A percentile compares a stretch with the other conserved stretches of the same genome.
phyloP scores from a whole-genome alignment of 192 early-diverging fungal species.

The Coemansia sp. region DNA sequence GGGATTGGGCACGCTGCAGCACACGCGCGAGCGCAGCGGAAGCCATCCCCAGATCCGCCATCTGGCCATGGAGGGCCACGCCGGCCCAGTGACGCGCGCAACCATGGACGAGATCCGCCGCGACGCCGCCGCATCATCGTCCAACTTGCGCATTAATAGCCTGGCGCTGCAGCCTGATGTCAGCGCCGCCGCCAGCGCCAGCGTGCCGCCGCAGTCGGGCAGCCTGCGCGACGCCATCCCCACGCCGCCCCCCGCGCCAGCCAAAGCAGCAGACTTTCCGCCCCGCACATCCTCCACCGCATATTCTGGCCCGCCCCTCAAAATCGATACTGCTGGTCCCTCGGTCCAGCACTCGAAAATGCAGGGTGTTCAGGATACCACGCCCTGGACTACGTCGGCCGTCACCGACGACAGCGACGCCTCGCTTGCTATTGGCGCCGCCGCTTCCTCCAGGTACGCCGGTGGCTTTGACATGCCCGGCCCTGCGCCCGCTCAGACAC shows the following conservation, averaged over 20 bases:
- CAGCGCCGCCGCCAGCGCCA: conserved; percentile 5
- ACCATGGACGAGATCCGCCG: conserved; percentile 54
- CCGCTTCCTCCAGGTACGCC: neutral
- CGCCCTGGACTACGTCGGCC: neutral
- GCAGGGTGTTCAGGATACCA: neutral
- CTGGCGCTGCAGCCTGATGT: conserved; percentile 9
- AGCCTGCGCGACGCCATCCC: conserved; percentile 2
- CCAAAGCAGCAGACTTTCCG: conserved; percentile 15
- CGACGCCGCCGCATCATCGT: conserved; percentile 35
- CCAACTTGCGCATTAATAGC: conserved; percentile 42
- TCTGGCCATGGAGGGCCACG: conserved; percentile 51
- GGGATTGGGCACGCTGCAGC: conserved; percentile 29
- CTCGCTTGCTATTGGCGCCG: neutral
- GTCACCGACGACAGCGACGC: conserved; percentile 32
- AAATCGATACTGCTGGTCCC: conserved; percentile 22
- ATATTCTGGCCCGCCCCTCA: conserved; percentile 9
- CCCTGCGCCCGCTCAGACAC: neutral
- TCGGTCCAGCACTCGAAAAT: conserved; percentile 3
- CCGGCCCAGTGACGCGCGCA: conserved; percentile 43
- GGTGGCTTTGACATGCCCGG: conserved; percentile 19
- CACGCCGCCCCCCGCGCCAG: conserved; percentile 6
- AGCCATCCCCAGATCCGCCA: conserved; percentile 51
- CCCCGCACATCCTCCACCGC: conserved; percentile 45
- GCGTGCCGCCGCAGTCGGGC: conserved; percentile 8
- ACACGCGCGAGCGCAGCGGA: conserved; percentile 33